These are phyloP conservation scores for Penicillium sp. DNA, from an alignment of 2,329 filamentous ascomycete genomes.

Conservation along the genomic window DNA sequence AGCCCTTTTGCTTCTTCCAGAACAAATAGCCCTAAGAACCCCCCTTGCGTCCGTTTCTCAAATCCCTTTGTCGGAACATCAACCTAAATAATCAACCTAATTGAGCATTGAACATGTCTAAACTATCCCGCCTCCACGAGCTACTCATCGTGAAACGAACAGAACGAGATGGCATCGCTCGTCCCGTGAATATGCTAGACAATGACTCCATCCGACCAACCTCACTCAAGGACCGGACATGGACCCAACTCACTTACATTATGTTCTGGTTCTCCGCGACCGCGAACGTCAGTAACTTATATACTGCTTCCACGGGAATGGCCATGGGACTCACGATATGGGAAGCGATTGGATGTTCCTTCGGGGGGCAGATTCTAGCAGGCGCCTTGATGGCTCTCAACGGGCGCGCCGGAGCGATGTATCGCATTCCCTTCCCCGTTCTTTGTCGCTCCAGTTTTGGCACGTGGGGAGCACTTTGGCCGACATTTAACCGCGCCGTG, in stretches of 20 bases:
- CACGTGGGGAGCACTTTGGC: slow-evolving; percentile 50
- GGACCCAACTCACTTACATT: slow-evolving; percentile 44
- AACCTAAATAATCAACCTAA: too few relatives aligned
- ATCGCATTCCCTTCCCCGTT: slow-evolving; percentile 49
- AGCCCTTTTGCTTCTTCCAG: background rate
- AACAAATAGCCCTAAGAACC: slow-evolving; percentile 2
- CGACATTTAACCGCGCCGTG: slow-evolving; percentile 40
- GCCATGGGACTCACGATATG: slow-evolving; percentile 52
- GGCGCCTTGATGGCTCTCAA: slow-evolving; percentile 43
- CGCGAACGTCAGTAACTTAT: slow-evolving; percentile 43
- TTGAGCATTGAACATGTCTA: background rate
- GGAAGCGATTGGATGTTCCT: slow-evolving; percentile 48
- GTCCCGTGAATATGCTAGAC: slow-evolving; percentile 29
- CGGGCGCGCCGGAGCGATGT: slow-evolving; percentile 46
- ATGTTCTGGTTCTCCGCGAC: slow-evolving; percentile 47
- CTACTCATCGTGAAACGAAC: slow-evolving; percentile 20
- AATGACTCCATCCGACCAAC: slow-evolving; percentile 48
- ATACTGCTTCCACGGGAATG: slow-evolving; percentile 44
- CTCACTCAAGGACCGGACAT: slow-evolving; percentile 44
- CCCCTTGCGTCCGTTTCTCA: background rate
- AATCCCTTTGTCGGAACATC: too few relatives aligned
- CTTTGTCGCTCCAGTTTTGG: slow-evolving; percentile 48
- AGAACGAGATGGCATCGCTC: slow-evolving; percentile 16
- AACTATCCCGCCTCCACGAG: slow-evolving; percentile 14
- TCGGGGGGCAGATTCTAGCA: slow-evolving; percentile 45